Evolutionary conservation across 2,329 filamentous ascomycete species (phyloP), one percentile per base, ranked within the genome.

Genomic region (Curvularia eragrostidis): DNA sequence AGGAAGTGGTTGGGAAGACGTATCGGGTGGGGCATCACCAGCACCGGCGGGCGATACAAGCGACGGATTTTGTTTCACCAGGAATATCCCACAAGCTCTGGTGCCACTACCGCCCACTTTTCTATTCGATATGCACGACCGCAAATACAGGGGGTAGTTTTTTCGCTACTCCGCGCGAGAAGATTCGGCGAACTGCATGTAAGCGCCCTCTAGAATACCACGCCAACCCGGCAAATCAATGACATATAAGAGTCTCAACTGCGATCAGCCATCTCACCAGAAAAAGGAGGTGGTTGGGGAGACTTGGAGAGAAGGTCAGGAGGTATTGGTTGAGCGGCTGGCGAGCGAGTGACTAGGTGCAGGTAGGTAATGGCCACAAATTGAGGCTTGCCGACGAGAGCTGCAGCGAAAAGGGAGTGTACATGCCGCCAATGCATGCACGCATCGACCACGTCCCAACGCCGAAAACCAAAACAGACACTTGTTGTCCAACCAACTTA

Each of bases 41-140:
- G 59, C 55, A 62, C 44, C 54, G 55, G 44, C 58, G 47, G 56
- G 72, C 66, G 58, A 70, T 66, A 72, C 68, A 72, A 64, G 65
- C 58, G 63, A 65, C 65, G 66, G 64, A 63, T 59, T 61, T 42
- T 55, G 70, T 75, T 74, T 72, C 70, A 72, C 66, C 64, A 61
- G 58, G 57, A 60, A 62, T 59, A 62, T 54, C 54, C 49, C 53
- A 61, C 50, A 52, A 56, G 47, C 34, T 56, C 63, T 54, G 58
- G 68, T 69, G 59, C 56, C 59, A 71, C 54, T 56, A 52, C 54
- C 61, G 43, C 41, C 47, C 62, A 56, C 56, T 54, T 43, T 49
- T 59, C 44, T 39, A 48, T 58, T 53, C 36, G 34, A 54, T 43
- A 63, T 67, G 67, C 68, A 65, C 63, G 65, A 69, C 58, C 54